Evolutionary conservation across 768 basidiomycete species (phyloP), one percentile per base, ranked within the genome.

Genomic region (Tephrocybe rancida): DNA sequence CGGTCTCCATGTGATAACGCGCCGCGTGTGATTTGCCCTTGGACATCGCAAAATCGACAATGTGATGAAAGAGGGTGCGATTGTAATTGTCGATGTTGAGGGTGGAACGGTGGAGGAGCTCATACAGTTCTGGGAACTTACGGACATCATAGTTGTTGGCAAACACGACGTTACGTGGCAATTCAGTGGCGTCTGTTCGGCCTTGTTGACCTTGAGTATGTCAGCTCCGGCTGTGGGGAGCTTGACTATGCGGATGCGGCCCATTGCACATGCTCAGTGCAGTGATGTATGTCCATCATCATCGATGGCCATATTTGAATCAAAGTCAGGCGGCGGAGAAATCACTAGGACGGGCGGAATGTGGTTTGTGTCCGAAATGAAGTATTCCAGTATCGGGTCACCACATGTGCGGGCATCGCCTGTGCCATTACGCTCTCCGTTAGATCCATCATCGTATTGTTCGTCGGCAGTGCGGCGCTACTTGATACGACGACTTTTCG

Each of bases 221-320:
- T 98, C 95, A 13, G 96, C 96, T 18, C 95, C 95, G 3, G 95
- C 91, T 0, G 92, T 89, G 37, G 98, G 79, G 7, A 98, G 79
- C 68, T 98, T 98, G 62, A 98, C 94, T 56, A 98, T 89, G 29
- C 96, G 87, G 50, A 98, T 87, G 37, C 97, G 89, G 26, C 97
- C 97, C 96, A 99, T 98, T 10, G 97, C 97, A 63, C 93, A 95
- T 3, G 95, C 96, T 97, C 97, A 99, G 62, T 99, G 97, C 13
- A 99, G 74, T 19, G 97, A 86, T 0, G 95, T 97, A 67, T 99
- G 97, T 0, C 93, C 94, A 65, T 99, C 97, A 58, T 98, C 97
- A 73, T 99, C 97, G 56, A 99, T 98, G 29, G 88, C 86, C 77
- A 95, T 90, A 63, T 98, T 94, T 11, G 97, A 86, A 68, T 98